Evolutionary conservation across 176 grass and related monocot species (phyloP), one percentile per base, ranked within the genome.

Genomic region (Stipa capillata): DNA sequence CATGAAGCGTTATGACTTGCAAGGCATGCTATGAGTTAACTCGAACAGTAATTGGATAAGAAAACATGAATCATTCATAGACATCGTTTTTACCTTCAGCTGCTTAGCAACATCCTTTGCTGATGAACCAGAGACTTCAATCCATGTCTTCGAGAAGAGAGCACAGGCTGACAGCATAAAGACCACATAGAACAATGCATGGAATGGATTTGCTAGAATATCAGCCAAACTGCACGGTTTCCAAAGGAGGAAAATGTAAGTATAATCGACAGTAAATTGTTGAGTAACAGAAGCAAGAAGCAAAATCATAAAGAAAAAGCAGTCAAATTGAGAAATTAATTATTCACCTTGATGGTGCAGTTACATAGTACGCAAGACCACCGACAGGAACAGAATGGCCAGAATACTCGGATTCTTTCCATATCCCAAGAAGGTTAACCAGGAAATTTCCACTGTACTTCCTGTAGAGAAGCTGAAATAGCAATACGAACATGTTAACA

Each of bases 301-400:
- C 8, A 34, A 39, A 47, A 20, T 31, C 16, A 48, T 1, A 39
- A 49, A 17, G 1, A 33, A 1, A 65, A 32, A 52, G 0, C 1
- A 2, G 69, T 13, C 31, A 58, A 11, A 31, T 42, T 42, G 32
- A 58, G 1, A 60, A 42, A 51, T 13, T 11, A 34, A 60, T 21
- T 69, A n/a, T 59, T 66, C 33, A 94, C 95, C 95, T 98, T 72
- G 87, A 98, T 77, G 95, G 95, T 23, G 95, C 92, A 65, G 95
- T 98, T 27, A 98, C 91, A 79, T 90, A 94, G 87, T 98, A 94
- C 65, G 95, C 95, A 78, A 98, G 78, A 76, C 92, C 95, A 77
- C 95, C 95, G 32, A 98, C 92, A 2, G 92, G 95, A 69, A 98
- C 40, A 72, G 79, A 88, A 49, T 92, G 89, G 29, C 95, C 95